A percentile compares a stretch with the other conserved stretches of the same genome.
These are phyloP conservation scores for Pueraria montana DNA, from an alignment of 306 rosid species.

Conservation along the genomic window DNA sequence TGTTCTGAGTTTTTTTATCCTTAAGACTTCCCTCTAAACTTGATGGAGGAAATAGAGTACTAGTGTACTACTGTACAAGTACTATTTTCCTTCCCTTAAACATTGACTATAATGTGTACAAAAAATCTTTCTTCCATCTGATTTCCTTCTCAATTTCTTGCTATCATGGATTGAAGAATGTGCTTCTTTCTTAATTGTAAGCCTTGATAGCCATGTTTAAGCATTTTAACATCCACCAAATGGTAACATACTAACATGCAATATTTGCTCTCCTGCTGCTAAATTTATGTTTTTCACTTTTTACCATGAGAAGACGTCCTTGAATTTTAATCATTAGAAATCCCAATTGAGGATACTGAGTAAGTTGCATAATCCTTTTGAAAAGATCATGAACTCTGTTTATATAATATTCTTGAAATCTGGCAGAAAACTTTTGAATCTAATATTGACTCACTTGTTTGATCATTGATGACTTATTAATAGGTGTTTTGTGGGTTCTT, in stretches of 20 bases:
- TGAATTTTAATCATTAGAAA: constrained; percentile 15
- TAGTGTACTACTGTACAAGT: neutral
- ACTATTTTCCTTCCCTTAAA: constrained; percentile 1
- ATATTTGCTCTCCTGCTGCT: constrained; percentile 28
- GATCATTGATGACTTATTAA: constrained; percentile 28
- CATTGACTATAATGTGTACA: neutral
- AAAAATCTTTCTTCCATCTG: constrained; percentile 5
- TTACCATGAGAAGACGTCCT: neutral
- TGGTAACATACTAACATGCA: constrained; percentile 30
- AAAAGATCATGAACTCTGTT: constrained; percentile 19
- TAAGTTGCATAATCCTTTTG: constrained; percentile 13
- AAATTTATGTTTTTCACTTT: constrained; percentile 32
- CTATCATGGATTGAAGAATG: constrained; percentile 14
- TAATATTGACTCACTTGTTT: constrained; percentile 20
- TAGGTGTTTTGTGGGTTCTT: constrained; percentile 42
- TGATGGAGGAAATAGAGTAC: constrained; percentile 15
- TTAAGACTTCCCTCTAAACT: constrained; percentile 18
- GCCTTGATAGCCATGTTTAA: constrained; percentile 3
- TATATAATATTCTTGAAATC: constrained; percentile 29
- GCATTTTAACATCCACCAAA: constrained; percentile 13
- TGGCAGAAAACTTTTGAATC: constrained; percentile 40
- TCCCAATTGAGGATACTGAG: constrained; percentile 17
- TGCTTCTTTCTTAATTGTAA: neutral
- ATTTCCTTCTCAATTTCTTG: constrained; percentile 24
- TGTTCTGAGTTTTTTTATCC: constrained; percentile 15